A percentile compares a stretch with the other conserved stretches of the same genome.
Conservation (phyloP, 768 basidiomycete species). For the Tephrocybe sp. region DNA sequence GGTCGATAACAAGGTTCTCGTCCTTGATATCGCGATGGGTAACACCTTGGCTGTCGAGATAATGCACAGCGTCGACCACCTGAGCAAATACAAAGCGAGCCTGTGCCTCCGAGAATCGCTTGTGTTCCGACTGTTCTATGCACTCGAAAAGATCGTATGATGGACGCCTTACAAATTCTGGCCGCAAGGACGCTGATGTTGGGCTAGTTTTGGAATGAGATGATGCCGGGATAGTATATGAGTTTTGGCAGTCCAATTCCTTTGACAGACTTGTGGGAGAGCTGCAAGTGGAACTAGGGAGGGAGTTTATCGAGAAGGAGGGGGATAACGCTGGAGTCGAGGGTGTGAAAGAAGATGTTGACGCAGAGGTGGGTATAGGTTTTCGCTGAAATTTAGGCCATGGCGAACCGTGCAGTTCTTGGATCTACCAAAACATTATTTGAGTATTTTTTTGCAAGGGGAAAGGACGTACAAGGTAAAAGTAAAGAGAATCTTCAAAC, state of each 20-base stretch:
- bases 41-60: conserved; percentile 81
- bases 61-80: conserved; percentile 81
- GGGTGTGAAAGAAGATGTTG: conserved; percentile 27
- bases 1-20: conserved; percentile 87
- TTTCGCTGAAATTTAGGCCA: conserved; percentile 59
- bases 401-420: conserved; percentile 91
- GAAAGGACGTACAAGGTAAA: conserved; percentile 71
- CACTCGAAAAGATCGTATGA: conserved; percentile 96
- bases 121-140: conserved; percentile 84
- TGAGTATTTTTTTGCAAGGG: not conserved
- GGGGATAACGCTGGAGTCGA: conserved; percentile 60
- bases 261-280: conserved; percentile 28
- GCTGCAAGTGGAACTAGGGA: conserved; percentile 41
- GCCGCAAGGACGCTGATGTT: conserved; percentile 26
- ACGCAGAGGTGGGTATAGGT: conserved; percentile 20
- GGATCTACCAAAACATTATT: conserved; percentile 52
- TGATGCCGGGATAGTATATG: not conserved
- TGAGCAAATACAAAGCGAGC: conserved; percentile 86
- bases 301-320: conserved; percentile 49
- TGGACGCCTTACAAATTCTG: conserved; percentile 63
- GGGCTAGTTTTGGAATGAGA: conserved; percentile 16
- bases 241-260: conserved; percentile 6
- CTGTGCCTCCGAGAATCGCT: conserved; percentile 74
- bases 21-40: conserved; percentile 97
- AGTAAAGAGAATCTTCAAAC: conserved; percentile 82